A percentile compares a stretch with the other conserved stretches of the same genome.
Evolutionary conservation across 2,329 filamentous ascomycete species (phyloP).

Genomic region (Byssothecium circinans): DNA sequence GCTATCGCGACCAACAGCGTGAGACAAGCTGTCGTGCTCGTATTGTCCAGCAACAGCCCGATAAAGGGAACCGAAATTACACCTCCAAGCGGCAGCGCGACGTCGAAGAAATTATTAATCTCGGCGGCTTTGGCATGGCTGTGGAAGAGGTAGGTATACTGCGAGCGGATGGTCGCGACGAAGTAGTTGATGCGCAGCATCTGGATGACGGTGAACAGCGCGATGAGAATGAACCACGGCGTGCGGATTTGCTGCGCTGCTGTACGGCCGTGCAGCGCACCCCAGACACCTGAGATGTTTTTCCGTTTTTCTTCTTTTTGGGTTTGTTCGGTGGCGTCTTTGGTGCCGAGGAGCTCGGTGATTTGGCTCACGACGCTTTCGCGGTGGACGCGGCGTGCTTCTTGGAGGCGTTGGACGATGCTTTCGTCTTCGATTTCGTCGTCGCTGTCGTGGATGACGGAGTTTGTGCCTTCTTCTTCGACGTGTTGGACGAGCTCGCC

Average conservation of each 20-base stretch:
- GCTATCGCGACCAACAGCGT: slow-evolving; percentile 69
- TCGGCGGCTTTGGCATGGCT: slow-evolving; percentile 62
- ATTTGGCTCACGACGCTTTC: slow-evolving; percentile 70
- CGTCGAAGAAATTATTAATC: slow-evolving; percentile 83
- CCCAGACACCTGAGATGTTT: slow-evolving; percentile 77
- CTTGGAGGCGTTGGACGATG: slow-evolving; percentile 52
- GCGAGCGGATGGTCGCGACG: slow-evolving; percentile 80
- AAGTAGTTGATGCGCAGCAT: slow-evolving; percentile 89
- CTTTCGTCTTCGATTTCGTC: slow-evolving; percentile 54
- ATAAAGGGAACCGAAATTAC: slow-evolving; percentile 86
- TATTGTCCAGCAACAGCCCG: slow-evolving; percentile 75
- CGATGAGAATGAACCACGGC: slow-evolving; percentile 84
- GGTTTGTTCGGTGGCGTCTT: slow-evolving; percentile 64
- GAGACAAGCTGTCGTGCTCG: slow-evolving; percentile 72
- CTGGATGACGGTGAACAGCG: slow-evolving; percentile 69
- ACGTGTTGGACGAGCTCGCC: slow-evolving; percentile 78
- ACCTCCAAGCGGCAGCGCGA: slow-evolving; percentile 81
- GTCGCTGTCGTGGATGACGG: slow-evolving; percentile 56
- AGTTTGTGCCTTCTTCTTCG: slow-evolving; percentile 53
- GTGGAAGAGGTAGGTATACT: slow-evolving; percentile 76
- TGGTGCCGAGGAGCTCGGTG: slow-evolving; percentile 70
- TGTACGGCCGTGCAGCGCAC: slow-evolving; percentile 74
- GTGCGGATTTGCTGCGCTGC: slow-evolving; percentile 73
- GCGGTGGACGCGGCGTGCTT: slow-evolving; percentile 61
- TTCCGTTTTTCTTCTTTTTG: slow-evolving; percentile 69